phyloP scores from a whole-genome alignment of 495 filamentous ascomycete species.

The Elaphomyces granulatus region DNA sequence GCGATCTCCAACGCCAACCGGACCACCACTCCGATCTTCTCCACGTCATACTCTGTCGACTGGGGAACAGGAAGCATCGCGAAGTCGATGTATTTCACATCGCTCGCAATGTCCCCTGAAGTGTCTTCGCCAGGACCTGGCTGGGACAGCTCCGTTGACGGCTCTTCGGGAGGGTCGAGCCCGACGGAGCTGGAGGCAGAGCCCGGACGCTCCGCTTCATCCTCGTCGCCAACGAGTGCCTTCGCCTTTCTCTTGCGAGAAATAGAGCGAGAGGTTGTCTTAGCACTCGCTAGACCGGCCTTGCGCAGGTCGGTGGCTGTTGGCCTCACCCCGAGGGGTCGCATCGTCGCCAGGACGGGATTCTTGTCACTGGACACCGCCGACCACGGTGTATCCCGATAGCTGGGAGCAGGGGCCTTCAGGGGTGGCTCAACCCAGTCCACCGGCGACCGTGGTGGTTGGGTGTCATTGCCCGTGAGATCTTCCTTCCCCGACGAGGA shows the following conservation, averaged over 20 bases:
- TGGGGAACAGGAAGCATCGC: constrained; percentile 12
- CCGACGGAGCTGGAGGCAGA: background rate
- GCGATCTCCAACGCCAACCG: constrained; percentile 13
- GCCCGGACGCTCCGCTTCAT: constrained; percentile 6
- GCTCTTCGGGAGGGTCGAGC: background rate
- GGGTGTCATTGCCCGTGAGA: constrained; percentile 4
- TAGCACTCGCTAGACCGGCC: constrained; percentile 6
- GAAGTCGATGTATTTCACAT: constrained; percentile 4
- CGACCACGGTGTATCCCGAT: constrained; percentile 42
- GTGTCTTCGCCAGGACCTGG: background rate
- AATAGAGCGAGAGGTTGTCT: constrained; percentile 8
- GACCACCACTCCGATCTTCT: constrained; percentile 14
- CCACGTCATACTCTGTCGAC: constrained; percentile 14
- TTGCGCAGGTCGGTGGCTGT: constrained; percentile 18
- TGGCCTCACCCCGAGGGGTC: constrained; percentile 17
- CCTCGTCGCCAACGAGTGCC: constrained; percentile 8
- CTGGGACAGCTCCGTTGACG: background rate
- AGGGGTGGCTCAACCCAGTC: constrained; percentile 60
- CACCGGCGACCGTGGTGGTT: constrained; percentile 17
- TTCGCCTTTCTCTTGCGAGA: constrained; percentile 11
- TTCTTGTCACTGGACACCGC: constrained; percentile 15
- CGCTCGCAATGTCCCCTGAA: background rate
- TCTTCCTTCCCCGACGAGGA: background rate
- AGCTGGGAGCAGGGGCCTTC: constrained; percentile 50
- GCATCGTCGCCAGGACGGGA: constrained; percentile 19